Conservation (phyloP, 2,329 filamentous ascomycete genomes). For the Ceratocystis harringtonii region DNA sequence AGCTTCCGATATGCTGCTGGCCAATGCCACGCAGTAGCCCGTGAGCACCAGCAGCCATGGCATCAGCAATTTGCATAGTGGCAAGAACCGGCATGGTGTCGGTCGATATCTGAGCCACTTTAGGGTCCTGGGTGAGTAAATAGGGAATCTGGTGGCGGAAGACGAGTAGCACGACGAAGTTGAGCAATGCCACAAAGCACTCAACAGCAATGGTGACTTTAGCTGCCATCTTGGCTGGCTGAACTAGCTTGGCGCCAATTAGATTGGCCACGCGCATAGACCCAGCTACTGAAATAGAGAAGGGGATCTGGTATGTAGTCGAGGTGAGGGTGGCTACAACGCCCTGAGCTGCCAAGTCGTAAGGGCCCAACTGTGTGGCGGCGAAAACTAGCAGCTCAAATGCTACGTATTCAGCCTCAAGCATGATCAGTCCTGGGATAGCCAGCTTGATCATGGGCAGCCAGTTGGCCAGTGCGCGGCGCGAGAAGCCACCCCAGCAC, state of each 20-base stretch:
- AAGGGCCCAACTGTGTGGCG: conserved; percentile 62
- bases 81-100: conserved; percentile 64
- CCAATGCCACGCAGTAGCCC: conserved; percentile 78
- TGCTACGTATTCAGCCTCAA: conserved; percentile 81
- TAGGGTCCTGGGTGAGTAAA: conserved; percentile 60
- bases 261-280: conserved; percentile 84
- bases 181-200: conserved; percentile 60
- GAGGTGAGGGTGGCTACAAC: conserved; percentile 64
- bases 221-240: conserved; percentile 66
- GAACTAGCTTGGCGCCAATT: conserved; percentile 71
- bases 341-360: conserved; percentile 73
- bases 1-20: conserved; percentile 77
- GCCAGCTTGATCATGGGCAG: conserved; percentile 67
- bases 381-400: conserved; percentile 85
- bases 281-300: conserved; percentile 75
- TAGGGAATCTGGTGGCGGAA: conserved; percentile 60
- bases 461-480: conserved; percentile 59
- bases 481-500: conserved; percentile 73
- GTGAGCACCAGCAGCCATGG: conserved; percentile 62
- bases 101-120: conserved; percentile 54
- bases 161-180: conserved; percentile 52
- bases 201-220: conserved; percentile 58
- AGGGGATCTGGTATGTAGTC: conserved; percentile 81
- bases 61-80: conserved; percentile 81
- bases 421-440: conserved; percentile 81